Percentiles rank a stretch among this genome's conserved stretches.
phyloP scores from a whole-genome alignment of 208 protist genomes.

The Wallacemonas sp. region DNA sequence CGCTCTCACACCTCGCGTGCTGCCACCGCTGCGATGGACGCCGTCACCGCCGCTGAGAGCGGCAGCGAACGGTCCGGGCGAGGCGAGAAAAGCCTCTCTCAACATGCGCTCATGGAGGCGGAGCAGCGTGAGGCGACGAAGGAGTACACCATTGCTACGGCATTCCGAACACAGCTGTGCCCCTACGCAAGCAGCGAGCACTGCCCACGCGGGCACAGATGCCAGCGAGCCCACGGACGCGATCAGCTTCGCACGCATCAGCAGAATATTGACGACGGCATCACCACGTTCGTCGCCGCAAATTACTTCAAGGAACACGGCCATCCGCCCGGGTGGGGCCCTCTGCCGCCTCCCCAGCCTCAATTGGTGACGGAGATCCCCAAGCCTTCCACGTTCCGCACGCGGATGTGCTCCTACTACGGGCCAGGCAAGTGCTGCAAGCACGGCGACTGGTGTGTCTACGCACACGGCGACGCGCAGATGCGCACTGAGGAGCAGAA shows the following conservation, averaged over 20 bases:
- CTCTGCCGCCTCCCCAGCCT: neutral
- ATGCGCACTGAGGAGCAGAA: conserved; percentile 10
- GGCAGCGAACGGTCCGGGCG: neutral
- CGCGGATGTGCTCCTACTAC: conserved; percentile 10
- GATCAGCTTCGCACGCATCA: conserved; percentile 9
- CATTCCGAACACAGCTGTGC: conserved; percentile 8
- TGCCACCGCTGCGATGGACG: neutral
- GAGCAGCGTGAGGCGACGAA: conserved; percentile 6
- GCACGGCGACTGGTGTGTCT: conserved; percentile 9
- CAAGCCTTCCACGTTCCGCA: conserved; percentile 4
- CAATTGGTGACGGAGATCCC: conserved; percentile 4
- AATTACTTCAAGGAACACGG: conserved; percentile 8
- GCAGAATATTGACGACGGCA: conserved; percentile 7
- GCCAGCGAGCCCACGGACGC: neutral
- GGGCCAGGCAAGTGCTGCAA: conserved; percentile 7
- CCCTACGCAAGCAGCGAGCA: neutral
- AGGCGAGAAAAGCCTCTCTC: neutral
- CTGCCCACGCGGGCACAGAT: neutral
- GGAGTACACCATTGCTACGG: conserved; percentile 11
- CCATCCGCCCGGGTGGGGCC: neutral
- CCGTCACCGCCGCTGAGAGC: neutral
- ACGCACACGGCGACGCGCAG: conserved; percentile 6
- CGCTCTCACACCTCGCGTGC: no score
- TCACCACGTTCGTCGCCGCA: neutral
- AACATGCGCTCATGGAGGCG: neutral